A percentile compares a stretch with the other conserved stretches of the same genome.
phyloP scores from a whole-genome alignment of 139 green algal genomes.

The Coelastrella sp. region DNA sequence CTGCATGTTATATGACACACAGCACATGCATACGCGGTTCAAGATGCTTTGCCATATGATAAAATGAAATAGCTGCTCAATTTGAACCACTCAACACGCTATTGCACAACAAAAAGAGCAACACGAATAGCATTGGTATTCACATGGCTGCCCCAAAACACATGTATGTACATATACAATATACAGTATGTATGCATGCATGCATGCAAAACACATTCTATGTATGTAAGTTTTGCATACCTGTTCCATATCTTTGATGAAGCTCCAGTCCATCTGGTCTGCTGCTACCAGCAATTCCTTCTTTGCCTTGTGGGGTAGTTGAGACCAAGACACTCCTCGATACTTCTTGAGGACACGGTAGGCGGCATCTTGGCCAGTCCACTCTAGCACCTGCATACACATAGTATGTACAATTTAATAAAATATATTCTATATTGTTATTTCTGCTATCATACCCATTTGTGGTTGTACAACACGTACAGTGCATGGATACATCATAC shows the following conservation, averaged over 20 bases:
- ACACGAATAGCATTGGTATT: too few species aligned
- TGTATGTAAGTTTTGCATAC: too few species aligned
- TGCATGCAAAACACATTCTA: neutral
- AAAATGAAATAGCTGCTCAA: too few species aligned
- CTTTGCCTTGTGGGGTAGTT: conserved; percentile 30
- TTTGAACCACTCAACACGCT: too few species aligned
- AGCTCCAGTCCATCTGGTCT: conserved; percentile 48
- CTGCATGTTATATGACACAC: neutral
- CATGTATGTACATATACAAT: neutral
- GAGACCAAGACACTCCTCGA: neutral
- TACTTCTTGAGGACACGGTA: conserved; percentile 1
- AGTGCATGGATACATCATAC: neutral
- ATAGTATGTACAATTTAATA: too few species aligned
- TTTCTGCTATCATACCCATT: too few species aligned
- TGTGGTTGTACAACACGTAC: too few species aligned
- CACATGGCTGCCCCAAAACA: too few species aligned
- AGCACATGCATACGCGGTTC: too few species aligned
- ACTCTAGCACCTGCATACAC: conserved; percentile 27
- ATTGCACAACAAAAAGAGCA: too few species aligned
- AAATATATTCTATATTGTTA: too few species aligned
- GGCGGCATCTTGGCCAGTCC: conserved; percentile 18
- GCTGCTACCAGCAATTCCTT: conserved; percentile 38
- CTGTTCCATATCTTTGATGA: conserved; percentile 28
- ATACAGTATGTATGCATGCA: neutral
- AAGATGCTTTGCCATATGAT: too few species aligned